Evolutionary conservation across 108 stramenopile species (phyloP).

Genomic region (Conticribra weissflogii): DNA sequence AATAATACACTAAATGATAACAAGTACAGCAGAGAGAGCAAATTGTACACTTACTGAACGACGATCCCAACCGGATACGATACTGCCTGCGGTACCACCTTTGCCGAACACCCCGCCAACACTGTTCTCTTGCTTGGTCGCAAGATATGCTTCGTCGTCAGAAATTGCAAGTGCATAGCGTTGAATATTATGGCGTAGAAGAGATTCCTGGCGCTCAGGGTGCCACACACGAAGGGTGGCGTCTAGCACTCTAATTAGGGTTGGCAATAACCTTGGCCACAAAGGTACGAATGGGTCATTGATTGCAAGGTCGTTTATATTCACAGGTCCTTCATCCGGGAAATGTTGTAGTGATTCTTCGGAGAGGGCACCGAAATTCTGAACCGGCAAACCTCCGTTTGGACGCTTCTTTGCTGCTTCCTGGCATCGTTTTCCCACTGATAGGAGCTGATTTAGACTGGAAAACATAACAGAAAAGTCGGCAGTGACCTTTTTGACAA

Average conservation of each 20-base stretch:
- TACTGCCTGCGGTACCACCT: constrained; percentile 88
- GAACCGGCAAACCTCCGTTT: constrained; percentile 50
- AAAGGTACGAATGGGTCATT: constrained; percentile 87
- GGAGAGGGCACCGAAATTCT: constrained; percentile 44
- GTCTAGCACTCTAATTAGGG: constrained; percentile 62
- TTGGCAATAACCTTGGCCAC: constrained; percentile 84
- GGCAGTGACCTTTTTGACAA: constrained; percentile 65
- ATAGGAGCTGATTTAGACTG: constrained; percentile 82
- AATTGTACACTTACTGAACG: constrained; percentile 55
- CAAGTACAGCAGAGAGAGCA: background rate
- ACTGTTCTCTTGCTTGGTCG: constrained; percentile 68
- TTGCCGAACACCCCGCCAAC: constrained; percentile 88
- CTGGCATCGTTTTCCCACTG: constrained; percentile 87
- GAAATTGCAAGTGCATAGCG: constrained; percentile 85
- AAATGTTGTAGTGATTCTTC: constrained; percentile 51
- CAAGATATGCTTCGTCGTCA: constrained; percentile 87
- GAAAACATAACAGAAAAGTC: constrained; percentile 68
- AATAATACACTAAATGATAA: background rate
- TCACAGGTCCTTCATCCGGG: constrained; percentile 86
- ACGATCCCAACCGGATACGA: constrained; percentile 75
- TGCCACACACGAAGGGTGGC: constrained; percentile 73
- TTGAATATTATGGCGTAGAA: constrained; percentile 72
- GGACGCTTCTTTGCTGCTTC: constrained; percentile 82
- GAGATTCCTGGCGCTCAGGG: constrained; percentile 64
- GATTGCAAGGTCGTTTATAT: constrained; percentile 73